Evolutionary conservation across 345 rosid genomes (phyloP).

Genomic region (Eucalyptus guilfoylei): DNA sequence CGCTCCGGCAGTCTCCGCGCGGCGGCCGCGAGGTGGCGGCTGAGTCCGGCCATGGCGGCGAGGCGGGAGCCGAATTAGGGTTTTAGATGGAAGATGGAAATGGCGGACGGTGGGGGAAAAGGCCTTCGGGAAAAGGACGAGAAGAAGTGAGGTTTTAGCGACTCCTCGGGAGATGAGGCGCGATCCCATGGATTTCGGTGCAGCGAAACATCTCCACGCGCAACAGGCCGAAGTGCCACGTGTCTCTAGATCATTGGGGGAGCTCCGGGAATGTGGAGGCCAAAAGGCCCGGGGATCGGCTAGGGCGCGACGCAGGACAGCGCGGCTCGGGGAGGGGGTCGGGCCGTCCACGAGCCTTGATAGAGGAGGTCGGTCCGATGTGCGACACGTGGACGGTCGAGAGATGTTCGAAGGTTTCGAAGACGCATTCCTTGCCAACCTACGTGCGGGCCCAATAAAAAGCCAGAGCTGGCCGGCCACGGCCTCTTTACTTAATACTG

Average conservation of each 20-base stretch:
- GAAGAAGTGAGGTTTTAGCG: background rate
- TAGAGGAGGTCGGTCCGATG: background rate
- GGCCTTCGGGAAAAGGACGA: fast-evolving
- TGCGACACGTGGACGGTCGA: background rate
- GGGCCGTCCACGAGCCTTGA: background rate
- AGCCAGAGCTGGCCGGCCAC: background rate
- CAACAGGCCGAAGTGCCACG: fast-evolving
- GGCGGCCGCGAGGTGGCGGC: constrained; percentile 8
- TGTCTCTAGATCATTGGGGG: background rate
- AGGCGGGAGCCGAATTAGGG: background rate
- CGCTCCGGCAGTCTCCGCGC: constrained; percentile 2
- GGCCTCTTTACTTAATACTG: background rate
- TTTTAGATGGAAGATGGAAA: background rate
- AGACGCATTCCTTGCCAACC: background rate
- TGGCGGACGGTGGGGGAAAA: background rate
- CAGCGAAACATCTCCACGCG: background rate
- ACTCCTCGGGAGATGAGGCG: background rate
- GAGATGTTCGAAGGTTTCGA: background rate
- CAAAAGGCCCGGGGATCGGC: background rate
- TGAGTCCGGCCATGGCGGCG: constrained; percentile 9
- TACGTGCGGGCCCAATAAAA: background rate
- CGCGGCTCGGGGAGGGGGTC: background rate
- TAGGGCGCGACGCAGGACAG: background rate
- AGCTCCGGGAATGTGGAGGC: background rate
- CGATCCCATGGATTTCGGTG: background rate